Evolutionary conservation across 139 green algal genomes (phyloP).

Genomic region (Chlamydomonas sp.): DNA sequence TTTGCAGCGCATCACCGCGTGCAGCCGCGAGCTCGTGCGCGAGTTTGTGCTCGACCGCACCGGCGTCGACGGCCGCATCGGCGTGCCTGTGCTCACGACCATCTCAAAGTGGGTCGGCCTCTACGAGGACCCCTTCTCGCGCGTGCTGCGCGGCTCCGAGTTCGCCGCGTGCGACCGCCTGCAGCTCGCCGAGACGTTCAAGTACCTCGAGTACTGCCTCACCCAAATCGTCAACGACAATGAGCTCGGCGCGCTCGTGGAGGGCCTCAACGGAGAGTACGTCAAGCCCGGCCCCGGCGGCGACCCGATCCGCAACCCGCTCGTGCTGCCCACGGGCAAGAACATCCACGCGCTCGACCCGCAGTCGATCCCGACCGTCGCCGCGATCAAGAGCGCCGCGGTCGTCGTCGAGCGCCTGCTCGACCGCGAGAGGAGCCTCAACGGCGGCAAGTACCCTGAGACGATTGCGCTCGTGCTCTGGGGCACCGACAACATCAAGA

Average conservation of each 20-base stretch:
- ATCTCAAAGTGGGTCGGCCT: constrained; percentile 63
- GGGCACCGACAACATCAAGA: constrained; percentile 99
- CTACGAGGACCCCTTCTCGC: constrained; percentile 69
- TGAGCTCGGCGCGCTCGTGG: constrained; percentile 86
- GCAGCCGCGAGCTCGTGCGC: constrained; percentile 57
- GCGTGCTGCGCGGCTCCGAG: constrained; percentile 55
- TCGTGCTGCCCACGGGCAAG: constrained; percentile 96
- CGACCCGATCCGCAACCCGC: constrained; percentile 97
- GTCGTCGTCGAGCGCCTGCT: constrained; percentile 91
- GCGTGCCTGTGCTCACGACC: constrained; percentile 41
- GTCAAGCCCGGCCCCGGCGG: constrained; percentile 90
- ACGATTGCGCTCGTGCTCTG: constrained; percentile 96
- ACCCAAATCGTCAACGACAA: constrained; percentile 96
- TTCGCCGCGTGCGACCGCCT: constrained; percentile 72
- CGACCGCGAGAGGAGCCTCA: constrained; percentile 80
- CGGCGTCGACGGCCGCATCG: constrained; percentile 61
- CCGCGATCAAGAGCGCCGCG: constrained; percentile 73
- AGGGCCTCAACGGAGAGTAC: constrained; percentile 87
- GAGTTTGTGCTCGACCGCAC: constrained; percentile 87
- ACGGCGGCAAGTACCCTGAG: constrained; percentile 90
- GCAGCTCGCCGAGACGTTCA: constrained; percentile 80
- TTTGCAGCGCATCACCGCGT: constrained; percentile 84
- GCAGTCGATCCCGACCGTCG: constrained; percentile 85
- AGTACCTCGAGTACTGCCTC: constrained; percentile 96
- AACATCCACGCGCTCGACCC: constrained; percentile 99